Evolutionary conservation across 2,329 filamentous ascomycete species (phyloP), one percentile per base, ranked within the genome.

Genomic region (Botryotinia globosa): DNA sequence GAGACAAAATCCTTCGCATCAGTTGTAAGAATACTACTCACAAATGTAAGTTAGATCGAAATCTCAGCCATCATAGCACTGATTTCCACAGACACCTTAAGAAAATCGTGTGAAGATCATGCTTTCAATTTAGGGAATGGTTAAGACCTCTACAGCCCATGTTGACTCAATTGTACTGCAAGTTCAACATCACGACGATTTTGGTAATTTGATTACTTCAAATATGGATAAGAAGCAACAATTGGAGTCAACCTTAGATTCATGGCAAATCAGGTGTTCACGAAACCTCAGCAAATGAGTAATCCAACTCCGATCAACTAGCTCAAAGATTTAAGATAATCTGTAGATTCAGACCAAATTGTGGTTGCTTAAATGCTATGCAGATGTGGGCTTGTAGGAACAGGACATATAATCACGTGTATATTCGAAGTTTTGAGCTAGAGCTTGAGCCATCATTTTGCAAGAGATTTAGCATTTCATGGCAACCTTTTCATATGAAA

Each of bases 21-120:
- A 51, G 9, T 51, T n/a, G 4, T 12, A 5, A 14, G 0, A n/a
- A 2, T 14, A 14, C 1, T 1, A 14, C 25, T n/a, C 12, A 51
- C 25, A 12, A n/a, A n/a, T 14, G 1, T 51, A n/a, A n/a, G 25
- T 14, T n/a, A 3, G 10, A 14, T 51, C 14, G 34, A 20, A 9
- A 7, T 29, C 4, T 9, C 14, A 2, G 37, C 16, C 20, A 16
- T 20, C 0, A 42, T 10, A 7, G 59, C 12, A n/a, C 22, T 39
- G 10, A 0, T 18, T 16, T 9, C 25, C 16, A 39, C 14, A 9
- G n/a, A 10, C 3, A 62, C 14, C 37, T 8, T n/a, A 20, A 1
- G 12, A 7, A 62, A 42, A 42, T 51, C 25, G 48, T n/a, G 7
- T n/a, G 48, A 51, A n/a, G 25, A 6, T 51, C 25, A 14, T 51